Evolutionary conservation across 2,329 filamentous ascomycete species (phyloP), one percentile per base, ranked within the genome.

Genomic region (Drechslerella coelobrocha): DNA sequence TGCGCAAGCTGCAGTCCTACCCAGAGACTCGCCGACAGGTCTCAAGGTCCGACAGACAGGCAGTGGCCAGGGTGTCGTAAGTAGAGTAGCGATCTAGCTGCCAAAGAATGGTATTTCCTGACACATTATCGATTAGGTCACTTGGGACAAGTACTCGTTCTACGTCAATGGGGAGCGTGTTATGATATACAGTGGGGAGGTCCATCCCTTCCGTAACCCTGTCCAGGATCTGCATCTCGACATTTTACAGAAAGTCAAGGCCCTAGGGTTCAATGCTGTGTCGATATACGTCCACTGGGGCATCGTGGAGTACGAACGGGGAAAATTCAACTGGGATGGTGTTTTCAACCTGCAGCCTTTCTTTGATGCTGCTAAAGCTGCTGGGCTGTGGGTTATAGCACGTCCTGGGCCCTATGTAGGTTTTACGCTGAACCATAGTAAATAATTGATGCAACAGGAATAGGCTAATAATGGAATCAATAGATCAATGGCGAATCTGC

Each of bases 241-340:
- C 73, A 77, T 93, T 1, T 88, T 95, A 74, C 88, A 94, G 75
- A 95, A 95, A 79, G 86, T 93, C 78, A 92, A 89, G 78, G 88
- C 89, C 0, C 79, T 92, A 1, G 91, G 91, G 0, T 92, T 91
- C 79, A 93, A 89, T 75, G 84, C 85, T 47, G 88, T 92, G 0
- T 91, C 89, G 0, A 91, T 92, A 78, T 93, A 93, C 75, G 82
- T 88, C 5, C 84, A 92, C 75, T 95, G 90, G 91, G 89, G 88
- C 2, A 80, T 93, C 1, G 78, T 91, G 0, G 90, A 94, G 77
- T 89, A 89, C 1, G 87, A 88, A 68, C 86, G 82, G 0, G 90
- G 89, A 0, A 81, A 85, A 2, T 92, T 91, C 75, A 81, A 81
- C 7, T 88, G 86, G 0, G 85, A 90, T 1, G 90, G 89, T 0